Evolutionary conservation across 306 rosid genomes (phyloP).

Genomic region (Mucuna pruriens): DNA sequence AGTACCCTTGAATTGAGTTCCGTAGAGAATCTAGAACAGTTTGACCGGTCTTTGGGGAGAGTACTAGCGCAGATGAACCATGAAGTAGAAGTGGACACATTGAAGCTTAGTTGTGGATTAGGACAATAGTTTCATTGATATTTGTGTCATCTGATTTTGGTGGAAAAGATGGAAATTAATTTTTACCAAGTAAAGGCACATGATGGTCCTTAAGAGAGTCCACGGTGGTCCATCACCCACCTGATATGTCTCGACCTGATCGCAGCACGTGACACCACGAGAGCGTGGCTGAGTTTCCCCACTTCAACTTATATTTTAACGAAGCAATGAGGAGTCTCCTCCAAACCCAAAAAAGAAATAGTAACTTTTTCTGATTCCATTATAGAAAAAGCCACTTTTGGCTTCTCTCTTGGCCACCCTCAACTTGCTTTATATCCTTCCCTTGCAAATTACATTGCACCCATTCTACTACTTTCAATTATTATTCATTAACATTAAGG

Average conservation of each 20-base stretch:
- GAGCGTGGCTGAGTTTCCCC: slow-evolving; percentile 1
- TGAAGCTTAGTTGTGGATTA: slow-evolving; percentile 21
- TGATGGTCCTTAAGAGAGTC: slow-evolving; percentile 37
- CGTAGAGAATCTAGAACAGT: slow-evolving; percentile 46
- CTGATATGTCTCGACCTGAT: slow-evolving; percentile 45
- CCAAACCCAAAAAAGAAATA: slow-evolving; percentile 31
- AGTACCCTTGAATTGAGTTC: slow-evolving; percentile 18
- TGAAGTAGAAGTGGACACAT: slow-evolving; percentile 25
- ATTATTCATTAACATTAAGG: slow-evolving; percentile 32
- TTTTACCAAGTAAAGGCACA: slow-evolving; percentile 33
- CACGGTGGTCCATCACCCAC: slow-evolving; percentile 49
- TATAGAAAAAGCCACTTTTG: slow-evolving; percentile 45
- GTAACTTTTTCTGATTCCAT: slow-evolving; percentile 39
- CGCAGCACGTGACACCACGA: slow-evolving; percentile 75
- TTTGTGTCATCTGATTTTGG: slow-evolving; percentile 40
- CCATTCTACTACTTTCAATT: neutral
- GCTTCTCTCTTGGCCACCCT: slow-evolving; percentile 41
- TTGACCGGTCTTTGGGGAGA: slow-evolving; percentile 48
- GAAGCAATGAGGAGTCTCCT: neutral
- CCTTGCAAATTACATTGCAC: neutral
- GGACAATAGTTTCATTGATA: slow-evolving; percentile 31
- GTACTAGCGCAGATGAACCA: slow-evolving; percentile 30
- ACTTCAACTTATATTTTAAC: neutral
- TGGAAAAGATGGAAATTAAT: slow-evolving; percentile 13
- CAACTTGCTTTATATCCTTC: slow-evolving; percentile 42